These are phyloP conservation scores for Neurospora africana DNA, from an alignment of 495 filamentous ascomycete genomes.

Conservation along the genomic window DNA sequence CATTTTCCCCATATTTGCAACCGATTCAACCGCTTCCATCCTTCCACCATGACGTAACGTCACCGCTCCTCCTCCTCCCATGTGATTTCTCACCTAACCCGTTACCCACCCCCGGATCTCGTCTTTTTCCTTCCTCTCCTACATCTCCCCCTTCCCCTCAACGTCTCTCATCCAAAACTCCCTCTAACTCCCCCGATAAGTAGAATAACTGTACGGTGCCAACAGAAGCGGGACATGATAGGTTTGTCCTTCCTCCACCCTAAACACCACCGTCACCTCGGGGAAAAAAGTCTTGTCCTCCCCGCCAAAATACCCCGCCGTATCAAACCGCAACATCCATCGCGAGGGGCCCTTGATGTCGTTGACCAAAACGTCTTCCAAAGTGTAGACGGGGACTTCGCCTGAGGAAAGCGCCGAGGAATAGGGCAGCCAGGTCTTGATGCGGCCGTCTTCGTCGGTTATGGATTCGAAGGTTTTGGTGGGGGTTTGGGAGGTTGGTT, in stretches of 20 bases:
- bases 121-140: background rate
- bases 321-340: conserved; percentile 72
- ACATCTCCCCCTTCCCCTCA: too few species aligned
- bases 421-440: conserved; percentile 62
- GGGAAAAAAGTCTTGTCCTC: conserved; percentile 76
- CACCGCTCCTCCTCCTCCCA: background rate
- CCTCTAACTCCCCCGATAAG: conserved; percentile 68
- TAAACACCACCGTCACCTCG: conserved; percentile 80
- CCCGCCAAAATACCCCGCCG: conserved; percentile 64
- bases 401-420: conserved; percentile 30
- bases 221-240: conserved; percentile 90
- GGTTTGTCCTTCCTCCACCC: conserved; percentile 60
- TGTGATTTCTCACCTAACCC: background rate
- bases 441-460: conserved; percentile 81
- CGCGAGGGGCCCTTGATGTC: conserved; percentile 21
- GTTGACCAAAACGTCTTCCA: conserved; percentile 33
- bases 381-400: conserved; percentile 42
- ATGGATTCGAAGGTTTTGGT: conserved; percentile 50
- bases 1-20: background rate
- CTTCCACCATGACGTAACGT: background rate
- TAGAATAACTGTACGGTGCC: conserved; percentile 85
- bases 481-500: conserved; percentile 10
- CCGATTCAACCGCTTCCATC: background rate
- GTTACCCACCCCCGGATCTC: background rate
- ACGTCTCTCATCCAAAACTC: background rate